Percentiles rank a stretch among this genome's conserved stretches.
phyloP scores from a whole-genome alignment of 495 filamentous ascomycete genomes.

The Lasiosphaeris hirsuta region DNA sequence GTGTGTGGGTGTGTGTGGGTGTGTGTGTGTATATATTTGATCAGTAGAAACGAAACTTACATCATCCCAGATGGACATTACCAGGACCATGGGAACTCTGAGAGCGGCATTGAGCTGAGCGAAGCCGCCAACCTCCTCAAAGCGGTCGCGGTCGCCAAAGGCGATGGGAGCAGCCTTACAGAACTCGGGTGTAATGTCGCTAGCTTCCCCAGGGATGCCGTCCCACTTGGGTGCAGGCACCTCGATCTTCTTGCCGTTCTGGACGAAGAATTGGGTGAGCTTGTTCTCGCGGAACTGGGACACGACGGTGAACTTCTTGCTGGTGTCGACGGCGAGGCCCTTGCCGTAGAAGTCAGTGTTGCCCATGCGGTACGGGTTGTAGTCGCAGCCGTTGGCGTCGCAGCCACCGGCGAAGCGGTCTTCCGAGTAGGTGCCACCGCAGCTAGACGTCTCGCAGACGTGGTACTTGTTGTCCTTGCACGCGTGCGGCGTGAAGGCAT shows the following conservation, averaged over 20 bases:
- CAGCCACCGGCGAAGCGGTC: conserved; percentile 58
- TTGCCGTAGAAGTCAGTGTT: conserved; percentile 61
- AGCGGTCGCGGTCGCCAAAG: conserved; percentile 39
- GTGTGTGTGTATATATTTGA: not conserved
- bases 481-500: conserved; percentile 64
- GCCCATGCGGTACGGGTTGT: conserved; percentile 72
- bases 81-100: conserved; percentile 61
- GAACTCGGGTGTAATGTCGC: conserved; percentile 52
- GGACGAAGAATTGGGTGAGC: conserved; percentile 70
- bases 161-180: conserved; percentile 40
- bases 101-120: conserved; percentile 50
- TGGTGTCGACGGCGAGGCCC: conserved; percentile 61
- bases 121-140: conserved; percentile 56
- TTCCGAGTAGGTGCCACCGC: conserved; percentile 52
- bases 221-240: too few relatives aligned
- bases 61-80: conserved; percentile 71
- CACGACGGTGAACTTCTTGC: conserved; percentile 66
- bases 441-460: conserved; percentile 50
- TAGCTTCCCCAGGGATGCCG: conserved; percentile 28
- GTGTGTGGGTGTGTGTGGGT: too few relatives aligned
- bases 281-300: conserved; percentile 61
- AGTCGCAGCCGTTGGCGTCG: conserved; percentile 72
- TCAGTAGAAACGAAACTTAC: conserved; percentile 6
- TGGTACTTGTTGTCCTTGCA: conserved; percentile 58
- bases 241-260: conserved; percentile 59